Base-by-base conservation (phyloP, 2,329 filamentous ascomycete species). In the Arthrobotrys sphaeroides region DNA sequence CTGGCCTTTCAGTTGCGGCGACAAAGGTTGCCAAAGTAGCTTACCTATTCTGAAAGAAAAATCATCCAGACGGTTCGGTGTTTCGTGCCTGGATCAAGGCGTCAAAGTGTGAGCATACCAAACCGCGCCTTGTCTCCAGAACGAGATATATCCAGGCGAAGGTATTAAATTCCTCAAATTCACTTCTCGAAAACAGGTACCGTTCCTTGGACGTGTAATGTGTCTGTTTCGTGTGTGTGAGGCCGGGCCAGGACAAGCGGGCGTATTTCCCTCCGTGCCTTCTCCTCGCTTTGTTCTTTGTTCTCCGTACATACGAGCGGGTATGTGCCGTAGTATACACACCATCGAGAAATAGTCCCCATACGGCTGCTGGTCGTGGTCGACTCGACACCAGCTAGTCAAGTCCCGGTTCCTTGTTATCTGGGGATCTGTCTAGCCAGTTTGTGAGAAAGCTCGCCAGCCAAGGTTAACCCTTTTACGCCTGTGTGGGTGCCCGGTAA, bases 131-230 rank as follows among this genome's bases (percentile, higher is more conserved):
- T 67, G 51, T 40, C 51, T 22, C 3, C 36, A 66, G 60, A 49
- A 60, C 24, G 68, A 65, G 31, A 40, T 64, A 43, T 60, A 53
- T 61, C 42, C 33, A n/a, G 40, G 51, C 69, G 28, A 67, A 61
- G 69, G 28, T 61, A 55, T 73, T 43, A 38, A 73, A 61, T 67
- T 74, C 55, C 70, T 62, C 22, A 38, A 26, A 20, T 45, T 61
- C 45, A 57, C 45, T 57, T 36, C 49, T 57, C 55, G 47, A 74
- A 66, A 74, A 64, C 62, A 55, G 70, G 55, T 64, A 68, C 62
- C 64, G 70, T 68, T 68, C 55, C 57, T 64, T 68, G 20, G 67
- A 74, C 62, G 62, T 74, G 70, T 68, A 73, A 66, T 73, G 61
- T 66, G 61, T 22, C 57, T 68, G 70, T 74, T 74, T 74, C 70